Evolutionary conservation across 495 filamentous ascomycete genomes (phyloP).

Genomic region (Parathielavia appendiculata): DNA sequence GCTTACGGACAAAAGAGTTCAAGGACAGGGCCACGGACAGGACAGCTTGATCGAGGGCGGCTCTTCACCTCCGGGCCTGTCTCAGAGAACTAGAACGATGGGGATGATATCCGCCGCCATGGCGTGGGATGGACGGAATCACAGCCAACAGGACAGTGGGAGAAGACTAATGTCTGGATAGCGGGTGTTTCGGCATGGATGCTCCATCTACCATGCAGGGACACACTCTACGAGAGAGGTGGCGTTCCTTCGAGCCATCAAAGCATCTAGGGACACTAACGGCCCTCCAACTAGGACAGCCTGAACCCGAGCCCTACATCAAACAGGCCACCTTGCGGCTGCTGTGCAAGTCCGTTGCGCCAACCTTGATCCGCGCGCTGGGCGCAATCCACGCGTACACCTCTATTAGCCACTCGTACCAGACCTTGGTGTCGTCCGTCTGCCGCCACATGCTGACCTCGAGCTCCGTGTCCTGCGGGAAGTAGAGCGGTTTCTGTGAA

Average conservation of each 20-base stretch:
- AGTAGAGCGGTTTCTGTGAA: constrained; percentile 72
- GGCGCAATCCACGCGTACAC: constrained; percentile 60
- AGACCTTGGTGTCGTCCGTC: constrained; percentile 91
- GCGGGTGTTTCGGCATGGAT: background rate
- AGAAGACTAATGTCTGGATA: background rate
- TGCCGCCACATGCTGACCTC: constrained; percentile 91
- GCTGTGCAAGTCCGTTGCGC: constrained; percentile 77
- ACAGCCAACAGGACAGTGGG: background rate
- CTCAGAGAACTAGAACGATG: too few relatives aligned
- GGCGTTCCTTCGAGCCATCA: background rate
- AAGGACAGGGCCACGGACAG: background rate
- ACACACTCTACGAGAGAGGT: background rate
- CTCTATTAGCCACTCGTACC: constrained; percentile 98
- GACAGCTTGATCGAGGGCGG: too few relatives aligned
- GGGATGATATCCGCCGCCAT: background rate
- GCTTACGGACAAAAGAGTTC: background rate
- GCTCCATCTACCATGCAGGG: background rate
- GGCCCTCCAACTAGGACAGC: background rate
- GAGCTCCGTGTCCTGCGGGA: constrained; percentile 77
- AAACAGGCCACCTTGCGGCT: constrained; percentile 87
- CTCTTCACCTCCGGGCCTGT: background rate
- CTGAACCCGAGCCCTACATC: constrained; percentile 53
- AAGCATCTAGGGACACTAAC: constrained; percentile 3
- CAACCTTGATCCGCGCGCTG: constrained; percentile 65
- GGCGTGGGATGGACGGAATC: background rate